Conservation (phyloP, 2,329 filamentous ascomycete genomes). For the Cytospora mali region DNA sequence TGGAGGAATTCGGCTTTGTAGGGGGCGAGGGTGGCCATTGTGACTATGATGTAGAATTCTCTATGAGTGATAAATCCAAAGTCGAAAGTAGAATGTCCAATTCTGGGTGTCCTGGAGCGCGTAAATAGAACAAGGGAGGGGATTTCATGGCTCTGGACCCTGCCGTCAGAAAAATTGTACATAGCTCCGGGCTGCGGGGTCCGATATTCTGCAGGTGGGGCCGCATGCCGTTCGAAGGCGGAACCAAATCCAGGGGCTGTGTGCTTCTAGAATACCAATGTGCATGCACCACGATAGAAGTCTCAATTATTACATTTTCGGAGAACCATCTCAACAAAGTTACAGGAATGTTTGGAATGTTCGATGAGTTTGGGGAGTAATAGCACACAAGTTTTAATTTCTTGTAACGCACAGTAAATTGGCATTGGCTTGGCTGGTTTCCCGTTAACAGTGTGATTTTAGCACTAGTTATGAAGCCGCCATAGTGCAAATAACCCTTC, state of each 20-base stretch:
- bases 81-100: background rate
- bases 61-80: background rate
- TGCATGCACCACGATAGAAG: background rate
- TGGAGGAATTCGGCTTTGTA: constrained; percentile 76
- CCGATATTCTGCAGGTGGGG: background rate
- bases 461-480: background rate
- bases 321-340: background rate
- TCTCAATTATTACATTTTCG: background rate
- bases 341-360: background rate
- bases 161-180: background rate
- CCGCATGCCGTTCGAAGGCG: constrained; percentile 1
- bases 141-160: background rate
- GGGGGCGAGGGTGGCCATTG: constrained; percentile 47
- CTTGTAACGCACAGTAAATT: no score
- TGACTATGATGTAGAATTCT: constrained; percentile 4
- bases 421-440: no score
- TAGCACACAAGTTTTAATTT: no score
- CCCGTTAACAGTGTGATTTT: background rate
- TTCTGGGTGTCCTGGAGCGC: background rate
- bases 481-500: background rate
- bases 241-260: background rate
- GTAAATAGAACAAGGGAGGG: background rate
- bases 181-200: background rate
- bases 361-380: no score
- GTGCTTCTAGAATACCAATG: background rate